These are phyloP conservation scores for Xylariaceae sp. DNA, from an alignment of 2,329 filamentous ascomycete genomes.

Conservation along the genomic window DNA sequence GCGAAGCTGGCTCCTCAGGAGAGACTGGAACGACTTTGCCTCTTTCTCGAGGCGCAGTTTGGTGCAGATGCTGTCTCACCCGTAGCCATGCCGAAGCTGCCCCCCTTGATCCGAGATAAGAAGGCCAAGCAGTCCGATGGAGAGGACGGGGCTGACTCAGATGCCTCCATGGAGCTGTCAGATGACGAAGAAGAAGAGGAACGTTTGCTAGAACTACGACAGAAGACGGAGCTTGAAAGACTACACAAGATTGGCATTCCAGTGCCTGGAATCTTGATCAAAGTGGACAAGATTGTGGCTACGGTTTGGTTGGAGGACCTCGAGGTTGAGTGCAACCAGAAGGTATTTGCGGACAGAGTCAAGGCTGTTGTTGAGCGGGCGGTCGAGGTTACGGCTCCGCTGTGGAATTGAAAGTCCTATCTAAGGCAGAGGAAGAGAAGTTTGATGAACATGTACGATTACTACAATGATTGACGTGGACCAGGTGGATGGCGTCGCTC, in stretches of 20 bases:
- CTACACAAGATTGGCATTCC: slow-evolving; percentile 83
- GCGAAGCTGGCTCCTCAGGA: slow-evolving; percentile 67
- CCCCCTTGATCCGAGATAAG: slow-evolving; percentile 34
- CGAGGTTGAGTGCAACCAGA: slow-evolving; percentile 80
- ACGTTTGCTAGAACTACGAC: slow-evolving; percentile 48
- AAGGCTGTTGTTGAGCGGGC: slow-evolving; percentile 85
- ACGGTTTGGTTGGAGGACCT: slow-evolving; percentile 89
- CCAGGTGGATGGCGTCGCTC: too few relatives aligned
- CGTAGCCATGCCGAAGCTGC: slow-evolving; percentile 62
- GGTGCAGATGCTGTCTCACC: slow-evolving; percentile 77
- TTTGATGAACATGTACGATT: slow-evolving; percentile 7
- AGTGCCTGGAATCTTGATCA: slow-evolving; percentile 82
- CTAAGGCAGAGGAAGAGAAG: slow-evolving; percentile 27
- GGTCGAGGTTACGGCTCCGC: slow-evolving; percentile 77
- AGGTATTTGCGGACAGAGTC: slow-evolving; percentile 77
- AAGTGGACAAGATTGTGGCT: slow-evolving; percentile 81
- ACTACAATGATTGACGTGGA: too few relatives aligned
- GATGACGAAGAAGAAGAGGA: slow-evolving; percentile 39
- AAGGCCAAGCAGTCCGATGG: slow-evolving; percentile 30
- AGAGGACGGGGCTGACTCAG: slow-evolving; percentile 33
- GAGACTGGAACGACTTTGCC: slow-evolving; percentile 78
- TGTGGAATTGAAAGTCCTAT: slow-evolving; percentile 58
- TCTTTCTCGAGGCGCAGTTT: slow-evolving; percentile 97
- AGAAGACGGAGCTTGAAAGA: slow-evolving; percentile 67
- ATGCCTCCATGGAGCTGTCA: slow-evolving; percentile 35